A percentile compares a stretch with the other conserved stretches of the same genome.
Conservation (phyloP, 1,284 basidiomycete species). For the Caloboletus firmus region DNA sequence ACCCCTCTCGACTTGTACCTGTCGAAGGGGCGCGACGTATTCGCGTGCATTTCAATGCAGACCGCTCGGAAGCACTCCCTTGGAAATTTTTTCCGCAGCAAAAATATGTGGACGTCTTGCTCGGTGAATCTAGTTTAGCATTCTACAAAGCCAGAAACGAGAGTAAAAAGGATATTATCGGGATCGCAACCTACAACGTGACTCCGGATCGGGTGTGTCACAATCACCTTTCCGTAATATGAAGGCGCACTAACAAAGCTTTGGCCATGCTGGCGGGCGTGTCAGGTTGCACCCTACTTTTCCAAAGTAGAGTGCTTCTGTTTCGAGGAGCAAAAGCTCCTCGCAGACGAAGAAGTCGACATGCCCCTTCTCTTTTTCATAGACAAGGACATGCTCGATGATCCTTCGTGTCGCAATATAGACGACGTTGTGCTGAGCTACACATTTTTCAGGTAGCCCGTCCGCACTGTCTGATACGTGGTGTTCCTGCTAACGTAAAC, state of each 20-base stretch:
- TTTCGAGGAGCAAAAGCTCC: conserved; percentile 96
- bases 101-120: conserved; percentile 86
- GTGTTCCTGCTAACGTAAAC: conserved; percentile 1
- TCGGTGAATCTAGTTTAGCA: conserved; percentile 94
- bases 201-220: conserved; percentile 81
- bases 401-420: conserved; percentile 82
- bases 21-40: conserved; percentile 73
- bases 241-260: not conserved
- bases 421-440: conserved; percentile 94
- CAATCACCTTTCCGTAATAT: not conserved
- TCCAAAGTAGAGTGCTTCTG: conserved; percentile 99
- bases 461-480: not conserved
- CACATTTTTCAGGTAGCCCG: conserved; percentile 87
- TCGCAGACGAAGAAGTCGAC: conserved; percentile 96
- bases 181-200: conserved; percentile 99
- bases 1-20: conserved; percentile 79
- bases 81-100: conserved; percentile 95
- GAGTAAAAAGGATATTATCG: conserved; percentile 87
- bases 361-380: conserved; percentile 99
- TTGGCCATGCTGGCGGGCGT: not conserved
- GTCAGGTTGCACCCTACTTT: conserved; percentile 94
- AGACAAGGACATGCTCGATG: conserved; percentile 93
- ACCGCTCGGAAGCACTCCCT: conserved; percentile 84
- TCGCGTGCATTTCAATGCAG: conserved; percentile 95
- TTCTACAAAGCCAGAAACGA: conserved; percentile 96